These are phyloP conservation scores for Pleurostoma richardsiae DNA, from an alignment of 2,329 filamentous ascomycete genomes.

Conservation along the genomic window DNA sequence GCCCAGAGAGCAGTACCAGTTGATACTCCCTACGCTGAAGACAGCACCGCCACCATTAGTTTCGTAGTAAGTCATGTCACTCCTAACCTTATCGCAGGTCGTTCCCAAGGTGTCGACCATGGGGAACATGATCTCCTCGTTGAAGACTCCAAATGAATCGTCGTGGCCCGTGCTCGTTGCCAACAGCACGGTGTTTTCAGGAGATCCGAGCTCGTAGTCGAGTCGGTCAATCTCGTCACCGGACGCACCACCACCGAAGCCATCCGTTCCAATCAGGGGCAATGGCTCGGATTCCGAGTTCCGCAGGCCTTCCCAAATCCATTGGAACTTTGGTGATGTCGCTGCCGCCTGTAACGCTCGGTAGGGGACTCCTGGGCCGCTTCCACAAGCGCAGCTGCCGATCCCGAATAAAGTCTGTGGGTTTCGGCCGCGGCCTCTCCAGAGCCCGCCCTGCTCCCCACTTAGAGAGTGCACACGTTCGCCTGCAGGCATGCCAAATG, in stretches of 20 bases:
- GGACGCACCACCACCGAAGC: conserved; percentile 22
- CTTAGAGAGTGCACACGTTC: conserved; percentile 21
- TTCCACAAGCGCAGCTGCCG: conserved; percentile 21
- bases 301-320: conserved; percentile 13
- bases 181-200: conserved; percentile 19
- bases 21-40: conserved; percentile 20
- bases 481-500: conserved; percentile 18
- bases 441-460: conserved; percentile 24
- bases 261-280: conserved; percentile 13
- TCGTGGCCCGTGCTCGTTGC: conserved; percentile 15
- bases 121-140: conserved; percentile 16
- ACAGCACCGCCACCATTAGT: conserved; percentile 14
- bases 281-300: conserved; percentile 4
- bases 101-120: conserved; percentile 15
- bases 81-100: conserved; percentile 11
- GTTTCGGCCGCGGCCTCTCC: conserved; percentile 21
- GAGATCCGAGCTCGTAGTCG: conserved; percentile 22
- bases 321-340: conserved; percentile 3
- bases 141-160: conserved; percentile 16
- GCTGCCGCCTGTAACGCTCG: conserved; percentile 3
- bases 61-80: conserved; percentile 17
- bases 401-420: conserved; percentile 24
- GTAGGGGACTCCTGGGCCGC: conserved; percentile 19
- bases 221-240: conserved; percentile 29
- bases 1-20: conserved; percentile 16